Conservation (phyloP, 2,329 filamentous ascomycete genomes). For the Neophaeococcomyces aloes region DNA sequence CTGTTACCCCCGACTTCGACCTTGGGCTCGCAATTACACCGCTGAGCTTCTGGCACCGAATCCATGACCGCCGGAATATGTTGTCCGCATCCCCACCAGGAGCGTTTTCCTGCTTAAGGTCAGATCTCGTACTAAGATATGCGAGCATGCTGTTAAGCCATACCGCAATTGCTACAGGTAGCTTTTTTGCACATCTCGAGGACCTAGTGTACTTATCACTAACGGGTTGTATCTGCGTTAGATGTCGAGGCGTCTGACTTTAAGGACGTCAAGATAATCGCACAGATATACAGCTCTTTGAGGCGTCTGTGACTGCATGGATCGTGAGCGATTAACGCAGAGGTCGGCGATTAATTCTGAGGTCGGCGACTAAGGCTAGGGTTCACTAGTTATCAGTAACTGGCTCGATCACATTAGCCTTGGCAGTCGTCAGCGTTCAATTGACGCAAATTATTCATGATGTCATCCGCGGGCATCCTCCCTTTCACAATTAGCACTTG, state of each 20-base stretch:
- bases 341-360: neutral
- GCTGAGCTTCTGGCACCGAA: neutral
- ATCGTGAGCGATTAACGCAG: neutral
- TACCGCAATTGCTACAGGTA: constrained; percentile 1
- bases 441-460: too few relatives aligned
- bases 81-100: neutral
- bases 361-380: neutral
- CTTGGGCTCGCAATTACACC: neutral
- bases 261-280: neutral
- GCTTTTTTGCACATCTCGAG: constrained; percentile 1
- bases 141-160: neutral
- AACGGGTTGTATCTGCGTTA: neutral
- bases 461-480: too few relatives aligned
- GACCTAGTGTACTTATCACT: neutral
- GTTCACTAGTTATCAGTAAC: neutral
- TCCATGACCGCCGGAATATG: neutral
- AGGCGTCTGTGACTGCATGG: neutral
- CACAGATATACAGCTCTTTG: too few relatives aligned
- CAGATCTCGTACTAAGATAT: neutral
- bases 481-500: too few relatives aligned
- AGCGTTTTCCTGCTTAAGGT: neutral
- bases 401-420: neutral
- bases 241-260: neutral
- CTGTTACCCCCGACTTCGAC: neutral
- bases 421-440: too few relatives aligned